phyloP scores from a whole-genome alignment of 495 filamentous ascomycete genomes.

The Penicillium flavigenum region DNA sequence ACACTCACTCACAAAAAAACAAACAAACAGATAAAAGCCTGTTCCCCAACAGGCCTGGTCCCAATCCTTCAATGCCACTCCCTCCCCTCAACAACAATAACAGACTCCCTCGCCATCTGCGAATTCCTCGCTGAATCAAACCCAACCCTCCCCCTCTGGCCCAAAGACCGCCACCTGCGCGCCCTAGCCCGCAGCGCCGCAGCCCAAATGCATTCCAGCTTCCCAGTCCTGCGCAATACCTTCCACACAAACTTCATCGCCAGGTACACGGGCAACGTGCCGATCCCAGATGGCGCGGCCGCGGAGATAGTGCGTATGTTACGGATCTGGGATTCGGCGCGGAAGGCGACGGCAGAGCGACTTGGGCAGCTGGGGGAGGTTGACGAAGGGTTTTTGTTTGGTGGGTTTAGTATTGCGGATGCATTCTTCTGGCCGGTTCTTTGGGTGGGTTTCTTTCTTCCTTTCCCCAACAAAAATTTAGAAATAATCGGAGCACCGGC shows the following conservation, averaged over 20 bases:
- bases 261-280: constrained; percentile 32
- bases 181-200: constrained; percentile 51
- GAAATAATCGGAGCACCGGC: background rate
- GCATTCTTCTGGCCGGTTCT: constrained; percentile 38
- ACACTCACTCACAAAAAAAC: constrained; percentile 1
- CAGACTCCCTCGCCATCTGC: constrained; percentile 55
- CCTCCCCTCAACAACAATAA: constrained; percentile 32
- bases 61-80: constrained; percentile 34
- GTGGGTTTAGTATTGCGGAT: constrained; percentile 40
- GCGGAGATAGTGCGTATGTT: constrained; percentile 31
- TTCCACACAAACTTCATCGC: constrained; percentile 49
- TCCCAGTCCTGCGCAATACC: constrained; percentile 42
- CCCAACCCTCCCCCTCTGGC: constrained; percentile 47
- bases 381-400: constrained; percentile 32
- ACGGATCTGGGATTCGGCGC: constrained; percentile 23
- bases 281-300: constrained; percentile 26
- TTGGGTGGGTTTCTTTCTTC: constrained; percentile 32
- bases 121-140: constrained; percentile 53
- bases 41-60: constrained; percentile 35
- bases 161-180: constrained; percentile 41
- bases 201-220: constrained; percentile 58
- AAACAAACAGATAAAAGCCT: constrained; percentile 23
- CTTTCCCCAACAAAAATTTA: background rate
- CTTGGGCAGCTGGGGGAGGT: constrained; percentile 24
- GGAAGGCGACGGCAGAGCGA: constrained; percentile 24